Evolutionary conservation across 306 rosid genomes (phyloP), one percentile per base, ranked within the genome.

Genomic region (Vigna unguiculata): DNA sequence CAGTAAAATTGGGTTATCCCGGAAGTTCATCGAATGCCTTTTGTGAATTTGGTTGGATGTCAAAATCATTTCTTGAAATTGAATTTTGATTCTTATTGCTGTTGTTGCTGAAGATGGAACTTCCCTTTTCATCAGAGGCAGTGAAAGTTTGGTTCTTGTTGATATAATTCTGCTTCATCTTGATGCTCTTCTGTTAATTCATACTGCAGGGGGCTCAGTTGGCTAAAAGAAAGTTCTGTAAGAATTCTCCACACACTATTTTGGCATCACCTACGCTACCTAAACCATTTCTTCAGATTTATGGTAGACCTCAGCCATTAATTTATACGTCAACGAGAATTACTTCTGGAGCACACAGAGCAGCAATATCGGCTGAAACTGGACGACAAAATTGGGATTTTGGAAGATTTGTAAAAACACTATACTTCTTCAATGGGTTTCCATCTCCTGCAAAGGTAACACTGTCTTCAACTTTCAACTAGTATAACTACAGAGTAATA

Each of bases 381-480:
- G 88, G 86, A 70, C 79, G 70, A 48, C 91, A 86, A 69, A 59
- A 83, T 85, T 93, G 97, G 98, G 97, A 93, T 86, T 52, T 93
- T 64, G 89, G 88, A 21, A 91, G 98, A 81, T 93, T 93, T 64
- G 71, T 91, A 22, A 87, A 85, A 89, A 91, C 97, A 3, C 17
- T 93, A 7, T 91, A 77, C 62, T 93, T 91, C 79, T 93, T 93
- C 84, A 90, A 91, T 64, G 94, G 86, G 61, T 89, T 90, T 4
- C 97, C 97, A 47, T 88, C 97, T 81, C 97, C 96, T 66, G 84
- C 87, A 68, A 93, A 93, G 98, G 98, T 93, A 46, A 47, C 79
- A 30, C 55, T 75, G 43, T 28, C 28, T 24, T 48, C 24, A 45
- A 41, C 78, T 71, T 57, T 71, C 3, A 48, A 32, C 20, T 52